phyloP scores from a whole-genome alignment of 1,284 basidiomycete genomes.

The Taiwanofungus camphoratus region DNA sequence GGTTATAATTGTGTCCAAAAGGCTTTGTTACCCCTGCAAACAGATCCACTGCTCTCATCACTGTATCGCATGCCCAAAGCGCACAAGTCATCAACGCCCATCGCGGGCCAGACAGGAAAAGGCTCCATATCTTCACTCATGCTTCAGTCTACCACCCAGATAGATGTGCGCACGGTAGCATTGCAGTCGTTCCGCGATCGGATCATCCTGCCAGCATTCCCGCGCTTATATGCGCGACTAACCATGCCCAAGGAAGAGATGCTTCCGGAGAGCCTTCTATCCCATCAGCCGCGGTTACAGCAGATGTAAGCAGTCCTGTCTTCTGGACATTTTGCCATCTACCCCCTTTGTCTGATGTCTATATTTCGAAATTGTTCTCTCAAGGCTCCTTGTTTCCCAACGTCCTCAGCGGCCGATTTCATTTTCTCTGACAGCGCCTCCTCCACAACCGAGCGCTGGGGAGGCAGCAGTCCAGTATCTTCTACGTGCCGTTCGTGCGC shows the following conservation, averaged over 20 bases:
- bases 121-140: slow-evolving; percentile 30
- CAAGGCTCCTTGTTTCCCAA: slow-evolving; percentile 70
- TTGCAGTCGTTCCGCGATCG: slow-evolving; percentile 79
- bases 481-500: slow-evolving; percentile 51
- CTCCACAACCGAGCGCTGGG: slow-evolving; percentile 48
- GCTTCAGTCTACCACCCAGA: slow-evolving; percentile 32
- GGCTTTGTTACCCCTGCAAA: slow-evolving; percentile 75
- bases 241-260: slow-evolving; percentile 46
- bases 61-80: slow-evolving; percentile 60
- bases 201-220: slow-evolving; percentile 62
- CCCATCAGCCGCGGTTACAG: slow-evolving; percentile 61
- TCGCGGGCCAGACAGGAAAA: slow-evolving; percentile 44
- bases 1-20: no score
- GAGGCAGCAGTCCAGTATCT: slow-evolving; percentile 63
- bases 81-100: slow-evolving; percentile 46
- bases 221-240: slow-evolving; percentile 50
- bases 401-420: slow-evolving; percentile 43
- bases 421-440: slow-evolving; percentile 47
- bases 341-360: neutral
- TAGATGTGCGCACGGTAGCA: slow-evolving; percentile 79
- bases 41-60: slow-evolving; percentile 60
- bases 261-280: slow-evolving; percentile 36
- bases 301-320: slow-evolving; percentile 53
- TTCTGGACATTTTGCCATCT: no score
- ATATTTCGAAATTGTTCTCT: neutral